Percentiles rank a stretch among this genome's conserved stretches.
phyloP scores from a whole-genome alignment of 768 basidiomycete genomes.

The Rhizopogon vulgaris region DNA sequence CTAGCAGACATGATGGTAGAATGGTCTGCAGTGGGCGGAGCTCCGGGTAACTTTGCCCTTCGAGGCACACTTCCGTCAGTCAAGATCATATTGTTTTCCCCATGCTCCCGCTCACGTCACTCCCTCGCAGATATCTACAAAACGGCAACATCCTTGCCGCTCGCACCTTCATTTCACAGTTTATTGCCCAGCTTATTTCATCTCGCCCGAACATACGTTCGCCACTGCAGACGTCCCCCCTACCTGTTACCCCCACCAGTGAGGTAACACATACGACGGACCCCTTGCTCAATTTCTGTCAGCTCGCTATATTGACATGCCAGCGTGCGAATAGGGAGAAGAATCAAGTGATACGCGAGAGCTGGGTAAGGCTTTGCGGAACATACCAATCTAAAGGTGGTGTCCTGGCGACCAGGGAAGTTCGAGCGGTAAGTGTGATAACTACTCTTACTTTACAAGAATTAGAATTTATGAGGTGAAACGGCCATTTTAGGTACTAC shows the following conservation, averaged over 20 bases:
- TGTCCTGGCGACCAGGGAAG: constrained; percentile 50
- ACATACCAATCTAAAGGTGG: constrained; percentile 76
- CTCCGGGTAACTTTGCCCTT: constrained; percentile 72
- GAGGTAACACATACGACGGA: constrained; percentile 76
- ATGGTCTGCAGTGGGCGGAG: constrained; percentile 55
- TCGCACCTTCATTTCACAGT: constrained; percentile 84
- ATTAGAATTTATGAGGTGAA: neutral
- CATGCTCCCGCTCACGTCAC: constrained; percentile 5
- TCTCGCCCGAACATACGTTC: constrained; percentile 37
- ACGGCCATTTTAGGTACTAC: constrained; percentile 43
- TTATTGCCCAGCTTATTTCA: constrained; percentile 56
- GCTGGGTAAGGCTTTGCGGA: constrained; percentile 79
- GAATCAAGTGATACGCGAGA: constrained; percentile 69
- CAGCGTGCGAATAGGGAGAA: constrained; percentile 81
- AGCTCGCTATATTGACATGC: constrained; percentile 83
- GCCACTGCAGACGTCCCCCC: constrained; percentile 34
- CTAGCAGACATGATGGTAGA: constrained; percentile 84
- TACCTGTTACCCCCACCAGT: constrained; percentile 39
- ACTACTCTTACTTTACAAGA: neutral
- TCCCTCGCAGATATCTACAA: constrained; percentile 53
- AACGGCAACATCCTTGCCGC: constrained; percentile 92
- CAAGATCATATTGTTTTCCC: constrained; percentile 3
- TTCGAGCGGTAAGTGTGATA: constrained; percentile 50
- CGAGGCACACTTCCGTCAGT: constrained; percentile 78
- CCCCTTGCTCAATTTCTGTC: constrained; percentile 78